Conservation (phyloP, 2,329 filamentous ascomycete genomes). For the Parasarocladium wereldwijsianum region DNA sequence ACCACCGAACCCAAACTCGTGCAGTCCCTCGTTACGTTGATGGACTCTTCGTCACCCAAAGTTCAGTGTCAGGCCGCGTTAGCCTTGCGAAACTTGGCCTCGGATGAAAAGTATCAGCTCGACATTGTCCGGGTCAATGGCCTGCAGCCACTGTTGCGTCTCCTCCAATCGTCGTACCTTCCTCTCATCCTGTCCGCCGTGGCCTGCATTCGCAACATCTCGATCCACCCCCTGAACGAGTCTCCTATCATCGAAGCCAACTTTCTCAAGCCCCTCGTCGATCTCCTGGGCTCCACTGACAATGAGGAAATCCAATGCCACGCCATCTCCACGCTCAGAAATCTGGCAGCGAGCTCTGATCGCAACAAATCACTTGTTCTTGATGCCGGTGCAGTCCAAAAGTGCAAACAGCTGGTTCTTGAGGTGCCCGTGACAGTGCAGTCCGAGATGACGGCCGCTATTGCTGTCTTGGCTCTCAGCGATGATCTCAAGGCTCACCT, state of each 20-base stretch:
- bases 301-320: conserved; percentile 99
- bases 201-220: conserved; percentile 97
- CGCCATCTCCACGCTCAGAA: conserved; percentile 90
- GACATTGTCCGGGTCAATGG: conserved; percentile 89
- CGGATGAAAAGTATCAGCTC: conserved; percentile 96
- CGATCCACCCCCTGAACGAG: conserved; percentile 94
- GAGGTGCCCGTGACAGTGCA: conserved; percentile 90
- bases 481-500: conserved; percentile 91
- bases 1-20: conserved; percentile 84
- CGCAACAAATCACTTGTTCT: conserved; percentile 96
- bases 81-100: conserved; percentile 85
- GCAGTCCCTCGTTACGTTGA: conserved; percentile 84
- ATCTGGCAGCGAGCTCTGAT: conserved; percentile 91
- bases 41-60: conserved; percentile 95
- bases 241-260: conserved; percentile 97
- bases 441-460: conserved; percentile 98
- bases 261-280: conserved; percentile 85
- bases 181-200: conserved; percentile 93
- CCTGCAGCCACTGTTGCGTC: conserved; percentile 68
- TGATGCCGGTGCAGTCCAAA: conserved; percentile 91
- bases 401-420: conserved; percentile 93
- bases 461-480: conserved; percentile 86
- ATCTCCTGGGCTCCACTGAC: conserved; percentile 85
- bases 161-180: conserved; percentile 89
- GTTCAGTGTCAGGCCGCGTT: conserved; percentile 96